phyloP scores from a whole-genome alignment of 495 filamentous ascomycete genomes.

The Penicillium parvum region DNA sequence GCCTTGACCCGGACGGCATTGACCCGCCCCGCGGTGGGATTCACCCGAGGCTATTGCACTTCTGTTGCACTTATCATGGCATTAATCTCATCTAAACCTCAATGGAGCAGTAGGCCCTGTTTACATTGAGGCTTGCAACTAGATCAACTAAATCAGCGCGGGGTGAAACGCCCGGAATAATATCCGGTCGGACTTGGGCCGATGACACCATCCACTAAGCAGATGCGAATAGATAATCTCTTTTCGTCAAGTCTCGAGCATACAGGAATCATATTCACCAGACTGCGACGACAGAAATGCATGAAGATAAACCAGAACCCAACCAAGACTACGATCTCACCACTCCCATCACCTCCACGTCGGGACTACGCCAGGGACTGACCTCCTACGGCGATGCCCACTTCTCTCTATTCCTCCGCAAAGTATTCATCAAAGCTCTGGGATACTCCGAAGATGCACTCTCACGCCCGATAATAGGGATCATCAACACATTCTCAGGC shows the following conservation, averaged over 20 bases:
- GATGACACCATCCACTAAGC: slow-evolving; percentile 26
- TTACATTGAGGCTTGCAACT: too few relatives aligned
- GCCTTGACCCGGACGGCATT: too few relatives aligned
- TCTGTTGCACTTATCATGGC: too few relatives aligned
- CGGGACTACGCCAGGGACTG: slow-evolving; percentile 55
- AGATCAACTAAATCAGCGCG: neutral
- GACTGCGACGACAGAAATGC: slow-evolving; percentile 4
- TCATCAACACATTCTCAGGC: slow-evolving; percentile 61
- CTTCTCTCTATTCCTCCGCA: slow-evolving; percentile 65
- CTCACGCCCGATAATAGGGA: slow-evolving; percentile 59
- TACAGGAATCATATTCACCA: neutral
- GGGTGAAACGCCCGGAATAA: slow-evolving; percentile 12
- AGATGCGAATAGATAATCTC: slow-evolving; percentile 17
- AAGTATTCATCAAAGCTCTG: slow-evolving; percentile 66
- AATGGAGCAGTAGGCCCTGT: too few relatives aligned
- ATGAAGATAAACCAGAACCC: slow-evolving; percentile 3
- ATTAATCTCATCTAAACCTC: too few relatives aligned
- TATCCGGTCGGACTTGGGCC: slow-evolving; percentile 23
- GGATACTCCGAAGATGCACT: slow-evolving; percentile 65
- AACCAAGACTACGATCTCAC: slow-evolving; percentile 52
- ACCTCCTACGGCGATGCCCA: slow-evolving; percentile 66
- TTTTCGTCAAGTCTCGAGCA: neutral
- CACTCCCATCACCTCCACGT: slow-evolving; percentile 40
- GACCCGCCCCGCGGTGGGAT: too few relatives aligned
- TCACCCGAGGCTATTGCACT: too few relatives aligned